phyloP scores from a whole-genome alignment of 106 monocot genomes.

The Dioscorea dumetorum region DNA sequence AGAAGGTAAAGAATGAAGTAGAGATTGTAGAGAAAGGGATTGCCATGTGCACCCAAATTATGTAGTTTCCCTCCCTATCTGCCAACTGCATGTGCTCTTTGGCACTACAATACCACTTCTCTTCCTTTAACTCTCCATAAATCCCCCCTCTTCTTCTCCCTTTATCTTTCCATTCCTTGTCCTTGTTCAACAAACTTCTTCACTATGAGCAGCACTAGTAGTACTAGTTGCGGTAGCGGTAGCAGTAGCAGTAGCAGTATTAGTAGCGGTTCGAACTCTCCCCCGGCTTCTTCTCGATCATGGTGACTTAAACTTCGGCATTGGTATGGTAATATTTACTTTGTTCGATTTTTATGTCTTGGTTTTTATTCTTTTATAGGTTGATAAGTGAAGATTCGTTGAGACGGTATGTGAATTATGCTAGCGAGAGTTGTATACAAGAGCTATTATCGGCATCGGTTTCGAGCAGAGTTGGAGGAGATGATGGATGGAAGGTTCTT shows the following conservation, averaged over 20 bases:
- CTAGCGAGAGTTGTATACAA: conserved; percentile 91
- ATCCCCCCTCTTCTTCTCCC: not conserved
- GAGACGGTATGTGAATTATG: conserved; percentile 64
- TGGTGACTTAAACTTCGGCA: conserved; percentile 13
- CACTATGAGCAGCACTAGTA: no score
- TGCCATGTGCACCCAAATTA: conserved; percentile 33
- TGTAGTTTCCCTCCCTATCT: conserved; percentile 7
- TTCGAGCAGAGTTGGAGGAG: conserved; percentile 20
- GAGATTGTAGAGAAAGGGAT: conserved; percentile 5
- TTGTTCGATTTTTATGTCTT: not conserved
- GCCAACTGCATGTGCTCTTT: conserved; percentile 37
- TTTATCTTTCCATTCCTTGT: not conserved
- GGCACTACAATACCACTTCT: conserved; percentile 1
- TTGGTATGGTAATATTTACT: not conserved
- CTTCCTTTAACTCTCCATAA: conserved; percentile 3
- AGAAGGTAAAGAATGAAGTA: no score
- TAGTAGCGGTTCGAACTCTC: conserved; percentile 7
- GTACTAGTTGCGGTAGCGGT: no score
- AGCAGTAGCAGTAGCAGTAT: not conserved
- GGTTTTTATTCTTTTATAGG: conserved; percentile 20
- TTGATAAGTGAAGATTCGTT: conserved; percentile 86
- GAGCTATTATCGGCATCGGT: conserved; percentile 77
- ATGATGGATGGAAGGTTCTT: conserved; percentile 75
- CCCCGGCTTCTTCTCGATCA: conserved; percentile 19
- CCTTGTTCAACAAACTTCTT: no score